phyloP scores from a whole-genome alignment of 192 early-diverging fungal species.

The Spizellomyces sp. region DNA sequence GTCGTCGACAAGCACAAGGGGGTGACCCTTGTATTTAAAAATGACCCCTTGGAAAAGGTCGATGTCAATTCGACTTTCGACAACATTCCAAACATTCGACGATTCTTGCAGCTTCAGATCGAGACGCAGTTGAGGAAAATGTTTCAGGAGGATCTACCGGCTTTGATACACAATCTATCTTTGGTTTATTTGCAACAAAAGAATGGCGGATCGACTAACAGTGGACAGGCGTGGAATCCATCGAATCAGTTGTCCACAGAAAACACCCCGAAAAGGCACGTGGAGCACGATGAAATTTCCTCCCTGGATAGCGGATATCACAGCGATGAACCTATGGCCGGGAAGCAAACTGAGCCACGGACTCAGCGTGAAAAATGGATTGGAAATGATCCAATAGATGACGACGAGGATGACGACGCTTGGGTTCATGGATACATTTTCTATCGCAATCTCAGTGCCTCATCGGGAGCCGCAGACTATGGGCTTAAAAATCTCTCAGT shows the following conservation, averaged over 20 bases:
- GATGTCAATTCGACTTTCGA: constrained; percentile 98
- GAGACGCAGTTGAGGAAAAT: constrained; percentile 85
- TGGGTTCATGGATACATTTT: constrained; percentile 41
- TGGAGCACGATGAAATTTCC: not conserved
- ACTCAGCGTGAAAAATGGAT: constrained; percentile 50
- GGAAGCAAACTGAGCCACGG: not conserved
- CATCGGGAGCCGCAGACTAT: not conserved
- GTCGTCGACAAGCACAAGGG: constrained; percentile 94
- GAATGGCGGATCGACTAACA: constrained; percentile 2
- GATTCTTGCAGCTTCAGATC: constrained; percentile 88
- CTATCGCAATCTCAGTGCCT: constrained; percentile 37
- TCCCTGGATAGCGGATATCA: constrained; percentile 26
- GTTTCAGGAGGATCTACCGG: constrained; percentile 92
- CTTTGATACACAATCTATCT: constrained; percentile 89
- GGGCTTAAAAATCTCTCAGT: constrained; percentile 22
- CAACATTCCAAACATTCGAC: constrained; percentile 80
- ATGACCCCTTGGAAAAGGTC: constrained; percentile 92
- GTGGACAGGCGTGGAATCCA: not conserved
- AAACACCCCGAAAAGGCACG: not conserved
- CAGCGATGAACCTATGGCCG: not conserved
- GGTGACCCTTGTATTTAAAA: constrained; percentile 95
- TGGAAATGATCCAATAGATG: constrained; percentile 44
- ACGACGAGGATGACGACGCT: constrained; percentile 27
- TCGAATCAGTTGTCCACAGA: not conserved
- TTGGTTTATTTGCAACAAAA: constrained; percentile 58